Percentiles rank a stretch among this genome's conserved stretches.
phyloP scores from a whole-genome alignment of 441 rosid species.

The Aleurites moluccanus region DNA sequence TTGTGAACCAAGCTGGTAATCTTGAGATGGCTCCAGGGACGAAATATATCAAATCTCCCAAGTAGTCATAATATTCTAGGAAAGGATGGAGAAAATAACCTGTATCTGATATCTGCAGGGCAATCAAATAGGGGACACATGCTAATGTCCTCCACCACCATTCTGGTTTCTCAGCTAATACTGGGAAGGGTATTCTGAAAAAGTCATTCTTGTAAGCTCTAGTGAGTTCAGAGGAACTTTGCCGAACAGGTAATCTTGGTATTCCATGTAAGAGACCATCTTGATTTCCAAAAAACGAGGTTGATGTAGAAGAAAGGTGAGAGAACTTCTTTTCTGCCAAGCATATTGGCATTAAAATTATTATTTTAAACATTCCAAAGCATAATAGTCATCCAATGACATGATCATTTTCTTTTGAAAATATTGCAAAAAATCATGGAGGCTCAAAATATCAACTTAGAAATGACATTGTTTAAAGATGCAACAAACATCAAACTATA shows the following conservation, averaged over 20 bases:
- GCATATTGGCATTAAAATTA: neutral
- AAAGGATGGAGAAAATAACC: slow-evolving; percentile 66
- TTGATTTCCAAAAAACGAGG: slow-evolving; percentile 25
- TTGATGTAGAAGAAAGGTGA: slow-evolving; percentile 23
- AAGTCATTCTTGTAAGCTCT: slow-evolving; percentile 43
- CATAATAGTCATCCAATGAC: neutral
- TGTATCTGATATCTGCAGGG: slow-evolving; percentile 70
- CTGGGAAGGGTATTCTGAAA: slow-evolving; percentile 49
- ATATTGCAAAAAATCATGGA: neutral
- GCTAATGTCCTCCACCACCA: slow-evolving; percentile 91
- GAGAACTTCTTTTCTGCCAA: slow-evolving; percentile 33
- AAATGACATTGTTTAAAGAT: neutral
- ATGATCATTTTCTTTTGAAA: neutral
- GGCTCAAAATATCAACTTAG: neutral
- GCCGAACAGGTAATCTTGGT: slow-evolving; percentile 12
- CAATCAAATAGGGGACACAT: slow-evolving; percentile 60
- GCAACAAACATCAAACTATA: neutral
- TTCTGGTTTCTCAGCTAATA: slow-evolving; percentile 53
- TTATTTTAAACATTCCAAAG: neutral
- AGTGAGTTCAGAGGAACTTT: slow-evolving; percentile 16
- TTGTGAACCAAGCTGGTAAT: slow-evolving; percentile 66
- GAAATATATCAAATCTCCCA: slow-evolving; percentile 52
- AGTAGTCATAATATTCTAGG: slow-evolving; percentile 44
- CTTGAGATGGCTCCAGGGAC: slow-evolving; percentile 72
- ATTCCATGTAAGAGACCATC: slow-evolving; percentile 23